Evolutionary conservation across 1,284 basidiomycete species (phyloP).

Genomic region (Heterobasidion irregulare): DNA sequence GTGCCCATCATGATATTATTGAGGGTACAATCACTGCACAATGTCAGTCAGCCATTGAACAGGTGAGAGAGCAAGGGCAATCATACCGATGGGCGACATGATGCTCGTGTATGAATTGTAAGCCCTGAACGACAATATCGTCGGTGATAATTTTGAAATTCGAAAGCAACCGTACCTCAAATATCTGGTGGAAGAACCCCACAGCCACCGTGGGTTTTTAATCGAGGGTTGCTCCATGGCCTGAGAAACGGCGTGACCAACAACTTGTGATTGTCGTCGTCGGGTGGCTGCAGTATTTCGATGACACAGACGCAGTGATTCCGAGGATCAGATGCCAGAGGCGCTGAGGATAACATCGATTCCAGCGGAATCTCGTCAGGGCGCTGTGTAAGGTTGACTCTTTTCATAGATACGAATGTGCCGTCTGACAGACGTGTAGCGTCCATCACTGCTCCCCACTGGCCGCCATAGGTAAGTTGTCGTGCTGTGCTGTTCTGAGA

Average conservation of each 20-base stretch:
- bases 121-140: conserved; percentile 9
- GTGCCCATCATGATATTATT: conserved; percentile 30
- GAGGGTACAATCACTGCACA: conserved; percentile 25
- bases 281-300: conserved; percentile 13
- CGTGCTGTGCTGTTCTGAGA: rapidly evolving
- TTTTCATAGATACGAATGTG: conserved; percentile 15
- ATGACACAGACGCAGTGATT: conserved; percentile 21
- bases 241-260: conserved; percentile 21
- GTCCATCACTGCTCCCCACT: conserved; percentile 10
- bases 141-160: not conserved
- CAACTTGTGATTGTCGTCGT: conserved; percentile 6
- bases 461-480: not conserved
- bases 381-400: conserved; percentile 1
- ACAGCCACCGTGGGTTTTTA: conserved; percentile 18
- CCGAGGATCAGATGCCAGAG: conserved; percentile 11
- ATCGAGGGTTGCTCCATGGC: conserved; percentile 12
- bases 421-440: conserved; percentile 14
- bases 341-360: conserved; percentile 13
- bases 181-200: conserved; percentile 18
- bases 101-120: conserved; percentile 17
- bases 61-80: not conserved
- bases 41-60: not conserved
- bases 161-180: conserved; percentile 15
- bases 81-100: conserved; percentile 17
- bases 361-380: conserved; percentile 14